Base-by-base conservation (phyloP, 2,329 filamentous ascomycete genomes). In the Fusarium chaquense region DNA sequence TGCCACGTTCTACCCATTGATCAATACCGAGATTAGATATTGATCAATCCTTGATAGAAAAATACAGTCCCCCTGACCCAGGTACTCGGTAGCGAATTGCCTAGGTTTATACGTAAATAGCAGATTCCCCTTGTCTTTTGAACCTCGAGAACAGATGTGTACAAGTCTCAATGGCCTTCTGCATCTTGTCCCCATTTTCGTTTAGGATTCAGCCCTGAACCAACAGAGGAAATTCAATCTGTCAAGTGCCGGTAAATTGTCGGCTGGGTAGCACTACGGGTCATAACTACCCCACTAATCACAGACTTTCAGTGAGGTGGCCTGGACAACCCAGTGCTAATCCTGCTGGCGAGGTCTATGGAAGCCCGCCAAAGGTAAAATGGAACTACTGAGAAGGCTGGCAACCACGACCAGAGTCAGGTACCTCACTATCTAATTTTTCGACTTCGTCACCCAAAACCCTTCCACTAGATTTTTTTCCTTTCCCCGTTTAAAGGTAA, bases 121-220 rank as follows among this genome's bases (percentile, higher is more conserved):
- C 20, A 47, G 50, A 32, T 36, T 38, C 35, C 50, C 35, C 35
- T 49, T n/a, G 24, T 43, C 26, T 38, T 26, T 26, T 44, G 26
- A 41, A 43, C 28, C 38, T 44, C 51, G 41, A 65, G 45, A 45
- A 62, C 26, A 69, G 28, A 50, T 46, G 50, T 55, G 47, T 40
- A 44, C 49, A 62, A 50, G 33, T 44, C 64, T 63, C 47, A 71
- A 71, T 63, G 50, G 54, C 53, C 53, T 56, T 62, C 62, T 65
- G 51, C 43, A 55, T 46, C 40, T 55, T 13, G 60, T 61, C 70
- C 46, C 70, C 70, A 71, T 73, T 73, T 65, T 67, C 58, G 59
- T 69, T 76, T 79, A 76, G 76, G 77, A 76, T 78, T 71, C 75
- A 79, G 77, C 77, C 77, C 78, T 79, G 72, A 71, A 35, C 40